These are phyloP conservation scores for Scheffersomyces parashehatae DNA, from an alignment of 1,139 yeast genomes.

Conservation along the genomic window DNA sequence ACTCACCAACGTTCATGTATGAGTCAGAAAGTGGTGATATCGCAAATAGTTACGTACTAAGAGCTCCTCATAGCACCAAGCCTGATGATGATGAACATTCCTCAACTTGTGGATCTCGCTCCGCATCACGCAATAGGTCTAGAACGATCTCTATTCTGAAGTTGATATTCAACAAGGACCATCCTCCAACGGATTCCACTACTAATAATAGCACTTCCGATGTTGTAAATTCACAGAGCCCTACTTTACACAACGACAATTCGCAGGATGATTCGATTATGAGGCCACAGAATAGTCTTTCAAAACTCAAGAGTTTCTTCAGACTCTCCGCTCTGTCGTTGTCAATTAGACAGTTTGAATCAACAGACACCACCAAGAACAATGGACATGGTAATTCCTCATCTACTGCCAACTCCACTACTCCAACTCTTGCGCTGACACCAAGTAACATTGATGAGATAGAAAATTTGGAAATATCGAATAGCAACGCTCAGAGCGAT, in stretches of 20 bases:
- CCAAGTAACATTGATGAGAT: neutral
- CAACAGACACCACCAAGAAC: neutral
- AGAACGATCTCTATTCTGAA: conserved; percentile 20
- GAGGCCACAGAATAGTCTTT: conserved; percentile 12
- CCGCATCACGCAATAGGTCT: conserved; percentile 9
- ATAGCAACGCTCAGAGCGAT: neutral
- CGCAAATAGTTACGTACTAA: conserved; percentile 3
- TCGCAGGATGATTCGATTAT: neutral
- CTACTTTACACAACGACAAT: conserved; percentile 5
- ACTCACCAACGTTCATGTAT: too few species aligned
- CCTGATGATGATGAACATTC: conserved; percentile 6
- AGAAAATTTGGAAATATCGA: neutral
- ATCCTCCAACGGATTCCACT: conserved; percentile 1
- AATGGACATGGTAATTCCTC: neutral
- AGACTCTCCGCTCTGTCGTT: conserved; percentile 9
- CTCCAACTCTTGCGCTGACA: neutral
- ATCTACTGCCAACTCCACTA: neutral
- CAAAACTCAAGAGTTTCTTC: conserved; percentile 15
- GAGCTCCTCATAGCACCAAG: conserved; percentile 9
- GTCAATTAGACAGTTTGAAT: neutral
- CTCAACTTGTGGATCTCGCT: neutral
- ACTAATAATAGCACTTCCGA: neutral
- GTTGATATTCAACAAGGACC: conserved; percentile 18
- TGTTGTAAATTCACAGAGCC: neutral
- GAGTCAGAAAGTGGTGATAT: neutral